Conservation (phyloP, 2,329 filamentous ascomycete genomes). For the Pseudofabraea citricarpa region DNA sequence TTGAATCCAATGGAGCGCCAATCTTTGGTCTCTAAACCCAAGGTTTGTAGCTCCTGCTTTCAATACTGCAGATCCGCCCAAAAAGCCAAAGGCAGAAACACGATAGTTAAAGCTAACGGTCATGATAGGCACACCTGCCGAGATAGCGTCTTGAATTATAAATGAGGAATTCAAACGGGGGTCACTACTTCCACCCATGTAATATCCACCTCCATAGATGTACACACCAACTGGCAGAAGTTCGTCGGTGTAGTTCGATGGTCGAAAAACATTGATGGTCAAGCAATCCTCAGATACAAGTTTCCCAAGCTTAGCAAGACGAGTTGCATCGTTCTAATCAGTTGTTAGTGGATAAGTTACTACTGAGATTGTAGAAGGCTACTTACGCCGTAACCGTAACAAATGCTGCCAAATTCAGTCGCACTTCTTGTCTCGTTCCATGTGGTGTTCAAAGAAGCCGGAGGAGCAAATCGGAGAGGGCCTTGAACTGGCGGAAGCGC, state of each 20-base stretch:
- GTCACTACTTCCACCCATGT: not conserved
- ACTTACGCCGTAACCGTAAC: conserved; percentile 3
- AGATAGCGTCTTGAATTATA: conserved; percentile 1
- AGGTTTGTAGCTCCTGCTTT: conserved; percentile 3
- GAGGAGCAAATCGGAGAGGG: not conserved
- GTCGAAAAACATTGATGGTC: conserved; percentile 3
- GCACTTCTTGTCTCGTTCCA: conserved; percentile 3
- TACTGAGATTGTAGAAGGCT: not conserved
- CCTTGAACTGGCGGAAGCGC: conserved; percentile 4
- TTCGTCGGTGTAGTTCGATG: not conserved
- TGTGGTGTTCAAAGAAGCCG: not conserved
- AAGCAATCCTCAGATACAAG: conserved; percentile 3
- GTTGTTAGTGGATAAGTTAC: not conserved
- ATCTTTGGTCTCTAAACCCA: conserved; percentile 3
- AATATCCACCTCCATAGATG: conserved; percentile 1
- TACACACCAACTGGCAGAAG: conserved; percentile 1
- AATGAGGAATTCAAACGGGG: not conserved
- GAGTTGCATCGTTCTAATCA: not conserved
- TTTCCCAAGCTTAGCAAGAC: not conserved
- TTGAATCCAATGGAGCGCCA: conserved; percentile 18
- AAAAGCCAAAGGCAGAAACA: conserved; percentile 3
- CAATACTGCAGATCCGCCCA: not conserved
- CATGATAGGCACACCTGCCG: not conserved
- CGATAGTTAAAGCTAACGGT: conserved; percentile 4
- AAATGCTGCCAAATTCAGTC: not conserved